Percentiles rank a stretch among this genome's conserved stretches.
These are phyloP conservation scores for Phytophthora chlamydospora DNA, from an alignment of 352 stramenopile genomes.

Conservation along the genomic window DNA sequence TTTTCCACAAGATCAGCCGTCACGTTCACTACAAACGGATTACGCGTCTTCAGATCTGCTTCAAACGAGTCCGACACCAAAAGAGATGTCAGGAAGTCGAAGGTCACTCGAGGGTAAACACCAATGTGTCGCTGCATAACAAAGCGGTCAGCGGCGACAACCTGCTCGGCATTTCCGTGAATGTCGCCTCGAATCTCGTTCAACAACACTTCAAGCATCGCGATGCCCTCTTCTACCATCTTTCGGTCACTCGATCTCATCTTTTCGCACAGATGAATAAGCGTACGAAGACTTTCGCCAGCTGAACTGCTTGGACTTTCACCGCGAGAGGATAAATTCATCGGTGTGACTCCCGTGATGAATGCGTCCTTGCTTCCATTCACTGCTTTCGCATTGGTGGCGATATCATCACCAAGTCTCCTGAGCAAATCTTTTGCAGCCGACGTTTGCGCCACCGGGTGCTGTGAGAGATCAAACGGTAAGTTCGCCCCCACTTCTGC, in stretches of 20 bases:
- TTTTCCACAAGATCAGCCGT: constrained; percentile 46
- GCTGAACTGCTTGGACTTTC: constrained; percentile 16
- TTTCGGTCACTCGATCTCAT: constrained; percentile 60
- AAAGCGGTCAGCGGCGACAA: constrained; percentile 48
- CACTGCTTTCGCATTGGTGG: constrained; percentile 75
- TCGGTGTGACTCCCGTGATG: constrained; percentile 63
- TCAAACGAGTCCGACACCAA: constrained; percentile 68
- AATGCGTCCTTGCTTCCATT: constrained; percentile 83
- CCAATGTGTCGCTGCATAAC: constrained; percentile 64
- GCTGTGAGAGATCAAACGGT: constrained; percentile 93
- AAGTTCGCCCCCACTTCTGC: constrained; percentile 53
- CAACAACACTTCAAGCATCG: constrained; percentile 48
- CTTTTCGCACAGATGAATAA: constrained; percentile 59
- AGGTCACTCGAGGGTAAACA: constrained; percentile 64
- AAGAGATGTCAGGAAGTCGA: constrained; percentile 82
- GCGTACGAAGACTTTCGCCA: constrained; percentile 44
- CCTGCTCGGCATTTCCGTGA: constrained; percentile 23
- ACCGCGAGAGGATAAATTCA: constrained; percentile 39
- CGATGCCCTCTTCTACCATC: constrained; percentile 60
- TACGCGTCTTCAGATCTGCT: constrained; percentile 61
- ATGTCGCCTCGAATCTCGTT: constrained; percentile 58
- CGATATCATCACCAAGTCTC: constrained; percentile 92
- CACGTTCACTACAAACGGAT: constrained; percentile 61
- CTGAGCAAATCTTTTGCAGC: constrained; percentile 95
- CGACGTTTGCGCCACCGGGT: constrained; percentile 91